Evolutionary conservation across 805 yeast species (phyloP).

Genomic region (Candida succiphila): DNA sequence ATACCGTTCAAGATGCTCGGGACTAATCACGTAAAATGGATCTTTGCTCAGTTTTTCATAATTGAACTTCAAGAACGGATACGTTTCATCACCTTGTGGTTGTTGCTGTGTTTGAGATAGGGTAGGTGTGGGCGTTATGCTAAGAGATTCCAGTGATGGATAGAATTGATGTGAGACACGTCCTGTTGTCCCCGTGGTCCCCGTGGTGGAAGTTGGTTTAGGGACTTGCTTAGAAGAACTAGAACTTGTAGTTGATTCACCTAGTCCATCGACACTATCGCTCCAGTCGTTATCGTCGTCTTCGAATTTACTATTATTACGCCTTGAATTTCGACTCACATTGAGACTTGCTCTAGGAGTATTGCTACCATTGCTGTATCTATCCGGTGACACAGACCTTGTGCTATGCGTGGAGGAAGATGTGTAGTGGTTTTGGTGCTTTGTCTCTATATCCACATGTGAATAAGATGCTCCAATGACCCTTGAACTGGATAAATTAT

Average conservation of each 20-base stretch:
- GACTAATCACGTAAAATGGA: conserved; percentile 26
- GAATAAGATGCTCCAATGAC: conserved; percentile 49
- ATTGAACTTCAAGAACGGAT: conserved; percentile 17
- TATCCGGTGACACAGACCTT: conserved; percentile 4
- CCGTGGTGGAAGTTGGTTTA: background rate
- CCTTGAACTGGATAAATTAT: conserved; percentile 10
- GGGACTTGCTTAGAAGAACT: conserved; percentile 4
- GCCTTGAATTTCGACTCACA: conserved; percentile 4
- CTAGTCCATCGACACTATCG: conserved; percentile 50
- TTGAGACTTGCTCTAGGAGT: conserved; percentile 10
- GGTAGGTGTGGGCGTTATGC: conserved; percentile 13
- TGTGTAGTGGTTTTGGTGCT: background rate
- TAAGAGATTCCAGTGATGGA: conserved; percentile 11
- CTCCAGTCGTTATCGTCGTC: conserved; percentile 94
- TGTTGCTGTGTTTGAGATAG: conserved; percentile 4
- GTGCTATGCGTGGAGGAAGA: conserved; percentile 3
- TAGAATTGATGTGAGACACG: no score
- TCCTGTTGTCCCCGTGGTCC: no score
- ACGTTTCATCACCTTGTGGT: conserved; percentile 7
- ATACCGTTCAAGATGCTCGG: conserved; percentile 24
- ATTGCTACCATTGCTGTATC: background rate
- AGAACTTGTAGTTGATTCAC: no score
- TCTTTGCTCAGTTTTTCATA: conserved; percentile 31
- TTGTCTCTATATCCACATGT: conserved; percentile 30
- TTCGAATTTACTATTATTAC: conserved; percentile 31